Evolutionary conservation across 495 filamentous ascomycete species (phyloP).

Genomic region (Talaromyces ruber): DNA sequence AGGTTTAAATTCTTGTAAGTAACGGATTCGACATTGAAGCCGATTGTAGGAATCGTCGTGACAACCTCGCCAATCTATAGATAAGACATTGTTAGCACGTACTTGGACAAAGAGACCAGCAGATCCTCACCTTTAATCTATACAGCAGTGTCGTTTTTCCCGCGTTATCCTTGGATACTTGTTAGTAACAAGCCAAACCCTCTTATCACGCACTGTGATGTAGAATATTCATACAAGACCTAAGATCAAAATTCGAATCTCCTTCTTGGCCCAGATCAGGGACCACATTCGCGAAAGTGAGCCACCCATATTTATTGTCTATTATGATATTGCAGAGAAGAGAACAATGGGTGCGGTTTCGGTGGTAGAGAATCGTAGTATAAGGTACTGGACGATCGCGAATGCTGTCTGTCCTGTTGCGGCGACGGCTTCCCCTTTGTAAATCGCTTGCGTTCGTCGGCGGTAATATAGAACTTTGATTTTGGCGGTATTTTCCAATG

Average conservation of each 20-base stretch:
- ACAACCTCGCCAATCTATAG: conserved; percentile 98
- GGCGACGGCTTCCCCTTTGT: background rate
- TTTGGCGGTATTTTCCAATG: background rate
- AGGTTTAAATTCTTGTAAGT: conserved; percentile 97
- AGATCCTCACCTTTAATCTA: conserved; percentile 69
- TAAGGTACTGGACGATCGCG: background rate
- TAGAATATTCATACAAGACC: conserved; percentile 61
- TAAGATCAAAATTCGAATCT: conserved; percentile 92
- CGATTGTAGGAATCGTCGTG: conserved; percentile 97
- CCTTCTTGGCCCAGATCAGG: conserved; percentile 86
- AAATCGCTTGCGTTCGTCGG: background rate
- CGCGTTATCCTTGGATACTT: conserved; percentile 71
- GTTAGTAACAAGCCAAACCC: conserved; percentile 1
- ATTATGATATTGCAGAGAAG: background rate
- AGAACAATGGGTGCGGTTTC: background rate
- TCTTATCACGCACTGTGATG: background rate
- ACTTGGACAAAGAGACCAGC: background rate
- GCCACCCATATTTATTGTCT: conserved; percentile 56
- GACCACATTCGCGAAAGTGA: conserved; percentile 68
- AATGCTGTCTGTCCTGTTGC: background rate
- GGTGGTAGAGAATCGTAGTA: background rate
- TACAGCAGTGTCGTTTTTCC: conserved; percentile 97
- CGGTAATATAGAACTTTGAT: background rate
- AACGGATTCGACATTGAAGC: conserved; percentile 98
- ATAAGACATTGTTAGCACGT: background rate